Percentiles rank a stretch among this genome's conserved stretches.
Evolutionary conservation across 2,329 filamentous ascomycete species (phyloP).

Genomic region (Aschersonia sp.): DNA sequence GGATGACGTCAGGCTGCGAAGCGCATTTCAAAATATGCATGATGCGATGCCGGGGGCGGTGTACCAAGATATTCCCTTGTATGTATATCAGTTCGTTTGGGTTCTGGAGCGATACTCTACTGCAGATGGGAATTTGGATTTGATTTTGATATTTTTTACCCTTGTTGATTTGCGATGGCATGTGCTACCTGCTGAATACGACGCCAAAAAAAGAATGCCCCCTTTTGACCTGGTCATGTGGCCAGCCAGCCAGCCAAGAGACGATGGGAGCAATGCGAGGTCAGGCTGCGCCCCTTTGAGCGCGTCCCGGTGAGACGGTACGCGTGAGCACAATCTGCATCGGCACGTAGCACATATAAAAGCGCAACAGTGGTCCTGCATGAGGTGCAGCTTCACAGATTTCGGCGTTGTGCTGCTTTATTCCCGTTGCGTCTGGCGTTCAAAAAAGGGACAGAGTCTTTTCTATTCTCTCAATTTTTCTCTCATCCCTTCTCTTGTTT

Average conservation of each 20-base stretch:
- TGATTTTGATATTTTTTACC: background rate
- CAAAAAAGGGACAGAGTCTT: too few relatives aligned
- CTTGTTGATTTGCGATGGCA: background rate
- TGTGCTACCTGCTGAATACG: background rate
- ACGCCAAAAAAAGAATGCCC: background rate
- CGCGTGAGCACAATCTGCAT: too few relatives aligned
- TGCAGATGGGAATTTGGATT: background rate
- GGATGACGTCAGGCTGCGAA: background rate
- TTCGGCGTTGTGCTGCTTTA: too few relatives aligned
- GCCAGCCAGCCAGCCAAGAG: background rate
- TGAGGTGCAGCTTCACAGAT: too few relatives aligned
- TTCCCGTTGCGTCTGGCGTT: too few relatives aligned
- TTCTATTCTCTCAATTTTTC: too few relatives aligned
- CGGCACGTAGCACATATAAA: too few relatives aligned
- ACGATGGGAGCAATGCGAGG: background rate
- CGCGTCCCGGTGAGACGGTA: too few relatives aligned
- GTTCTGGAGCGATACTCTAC: background rate
- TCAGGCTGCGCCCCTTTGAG: background rate
- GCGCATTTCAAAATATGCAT: background rate
- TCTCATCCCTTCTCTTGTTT: too few relatives aligned
- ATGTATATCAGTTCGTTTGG: background rate
- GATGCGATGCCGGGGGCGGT: background rate
- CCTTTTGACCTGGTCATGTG: background rate
- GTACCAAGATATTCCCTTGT: background rate
- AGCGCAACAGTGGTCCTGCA: too few relatives aligned